Evolutionary conservation across 2,329 filamentous ascomycete species (phyloP), one percentile per base, ranked within the genome.

Genomic region (Stagonosporopsis cucurbitacearum): DNA sequence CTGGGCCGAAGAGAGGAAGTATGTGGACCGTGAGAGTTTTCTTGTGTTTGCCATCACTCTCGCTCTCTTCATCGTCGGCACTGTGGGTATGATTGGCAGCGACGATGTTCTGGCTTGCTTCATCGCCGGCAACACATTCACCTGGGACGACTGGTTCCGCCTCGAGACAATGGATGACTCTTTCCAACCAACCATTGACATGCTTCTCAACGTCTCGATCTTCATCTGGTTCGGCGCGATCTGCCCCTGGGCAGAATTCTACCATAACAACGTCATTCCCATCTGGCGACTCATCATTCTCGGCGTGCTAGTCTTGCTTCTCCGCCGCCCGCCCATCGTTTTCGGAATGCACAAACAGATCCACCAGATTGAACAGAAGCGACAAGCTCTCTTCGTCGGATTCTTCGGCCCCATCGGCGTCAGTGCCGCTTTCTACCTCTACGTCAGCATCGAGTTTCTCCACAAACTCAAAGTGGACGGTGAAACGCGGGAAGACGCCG

Each of bases 391-490:
- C 0, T 96, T 96, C 68, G 90, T 95, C 7, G 93, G 93, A 0
- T 96, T 96, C 79, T 97, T 97, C 62, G 93, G 93, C 0, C 93
- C 93, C 0, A 93, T 97, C 52, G 92, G 94, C 2, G 92, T 96
- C 1, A 91, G 90, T 15, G 93, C 92, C 1, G 84, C 96, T 19
- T 97, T 96, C 72, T 96, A 97, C 71, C 82, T 97, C 6, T 96
- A 92, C 68, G 81, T 96, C 58, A 88, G 85, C 36, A 75, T 90
- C 1, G 90, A 96, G 22, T 96, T 93, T 58, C 79, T 97, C 2
- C 70, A 73, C 6, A 69, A 78, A 3, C 74, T 87, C 52, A 84
- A 81, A 0, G 83, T 86, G 7, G 78, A 90, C 48, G 87, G 85
- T 0, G 69, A 82, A 28, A 77, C 85, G 13, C 82, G 91, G 25